Conservation (phyloP, 2,329 filamentous ascomycete species). For the Hymenoscyphus fraxineus region DNA sequence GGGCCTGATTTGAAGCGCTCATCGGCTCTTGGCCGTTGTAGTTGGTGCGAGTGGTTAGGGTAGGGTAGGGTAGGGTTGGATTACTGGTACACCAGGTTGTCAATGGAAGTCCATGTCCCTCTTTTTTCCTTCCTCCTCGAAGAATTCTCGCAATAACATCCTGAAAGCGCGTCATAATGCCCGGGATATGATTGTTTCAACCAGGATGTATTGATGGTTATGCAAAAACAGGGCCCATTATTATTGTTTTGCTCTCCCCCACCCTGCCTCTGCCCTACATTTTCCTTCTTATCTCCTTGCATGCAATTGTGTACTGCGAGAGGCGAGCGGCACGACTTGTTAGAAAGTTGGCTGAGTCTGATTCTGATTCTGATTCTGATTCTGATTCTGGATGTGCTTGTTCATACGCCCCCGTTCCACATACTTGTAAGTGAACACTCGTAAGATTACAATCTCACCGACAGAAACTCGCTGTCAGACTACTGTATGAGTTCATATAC, state of each 20-base stretch:
- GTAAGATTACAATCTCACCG: no score
- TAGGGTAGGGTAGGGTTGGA: background rate
- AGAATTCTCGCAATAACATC: background rate
- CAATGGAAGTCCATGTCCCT: background rate
- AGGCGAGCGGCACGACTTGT: background rate
- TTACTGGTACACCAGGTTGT: background rate
- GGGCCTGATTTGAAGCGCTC: background rate
- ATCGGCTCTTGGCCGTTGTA: background rate
- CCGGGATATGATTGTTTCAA: background rate
- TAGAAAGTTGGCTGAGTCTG: no score
- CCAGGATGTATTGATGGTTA: background rate
- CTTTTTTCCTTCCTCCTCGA: background rate
- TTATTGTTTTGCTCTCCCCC: background rate
- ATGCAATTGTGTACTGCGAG: background rate
- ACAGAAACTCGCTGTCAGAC: no score
- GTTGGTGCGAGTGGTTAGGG: background rate
- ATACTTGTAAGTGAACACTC: no score
- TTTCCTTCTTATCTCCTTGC: background rate
- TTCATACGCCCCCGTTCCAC: no score
- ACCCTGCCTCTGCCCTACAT: no score
- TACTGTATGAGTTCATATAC: no score
- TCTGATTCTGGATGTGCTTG: no score
- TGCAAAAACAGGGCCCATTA: background rate
- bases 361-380: no score
- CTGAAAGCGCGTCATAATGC: constrained; percentile 1